Conservation (phyloP, 2,329 filamentous ascomycete genomes). For the Thielaviopsis populi region DNA sequence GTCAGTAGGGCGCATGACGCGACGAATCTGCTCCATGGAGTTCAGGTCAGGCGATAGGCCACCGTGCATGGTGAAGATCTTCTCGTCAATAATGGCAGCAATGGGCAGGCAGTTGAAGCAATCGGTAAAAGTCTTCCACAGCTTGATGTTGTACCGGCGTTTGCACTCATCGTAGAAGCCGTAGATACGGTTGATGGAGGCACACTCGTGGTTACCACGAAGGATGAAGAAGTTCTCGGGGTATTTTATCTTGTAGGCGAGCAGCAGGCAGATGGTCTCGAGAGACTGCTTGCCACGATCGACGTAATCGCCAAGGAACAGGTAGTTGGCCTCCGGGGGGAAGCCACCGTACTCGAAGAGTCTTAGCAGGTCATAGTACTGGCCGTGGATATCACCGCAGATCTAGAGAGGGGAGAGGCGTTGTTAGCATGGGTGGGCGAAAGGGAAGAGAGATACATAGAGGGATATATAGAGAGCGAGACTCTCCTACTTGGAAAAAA, state of each 20-base stretch:
- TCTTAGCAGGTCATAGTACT: conserved; percentile 95
- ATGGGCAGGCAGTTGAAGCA: conserved; percentile 99
- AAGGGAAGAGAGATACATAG: background rate
- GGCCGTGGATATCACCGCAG: conserved; percentile 96
- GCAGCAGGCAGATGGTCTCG: conserved; percentile 90
- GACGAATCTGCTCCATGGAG: conserved; percentile 99
- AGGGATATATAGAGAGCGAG: background rate
- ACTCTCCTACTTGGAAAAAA: no score
- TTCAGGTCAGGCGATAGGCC: conserved; percentile 93
- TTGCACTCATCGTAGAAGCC: conserved; percentile 99
- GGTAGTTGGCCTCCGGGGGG: conserved; percentile 96
- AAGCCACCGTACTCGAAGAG: conserved; percentile 98
- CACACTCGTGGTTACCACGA: conserved; percentile 97
- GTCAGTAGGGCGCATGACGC: conserved; percentile 97
- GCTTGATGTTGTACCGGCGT: conserved; percentile 96
- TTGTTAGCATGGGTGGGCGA: conserved; percentile 16
- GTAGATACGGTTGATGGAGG: conserved; percentile 97
- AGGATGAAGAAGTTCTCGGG: conserved; percentile 99
- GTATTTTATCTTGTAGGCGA: conserved; percentile 99
- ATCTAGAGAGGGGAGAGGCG: conserved; percentile 44
- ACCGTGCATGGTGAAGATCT: conserved; percentile 99
- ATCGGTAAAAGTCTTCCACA: conserved; percentile 99
- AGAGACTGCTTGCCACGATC: conserved; percentile 98
- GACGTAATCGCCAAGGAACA: conserved; percentile 98
- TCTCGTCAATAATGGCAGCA: conserved; percentile 97